Evolutionary conservation across 805 yeast genomes (phyloP), one percentile per base, ranked within the genome.

Genomic region (Lachancea mirantina): DNA sequence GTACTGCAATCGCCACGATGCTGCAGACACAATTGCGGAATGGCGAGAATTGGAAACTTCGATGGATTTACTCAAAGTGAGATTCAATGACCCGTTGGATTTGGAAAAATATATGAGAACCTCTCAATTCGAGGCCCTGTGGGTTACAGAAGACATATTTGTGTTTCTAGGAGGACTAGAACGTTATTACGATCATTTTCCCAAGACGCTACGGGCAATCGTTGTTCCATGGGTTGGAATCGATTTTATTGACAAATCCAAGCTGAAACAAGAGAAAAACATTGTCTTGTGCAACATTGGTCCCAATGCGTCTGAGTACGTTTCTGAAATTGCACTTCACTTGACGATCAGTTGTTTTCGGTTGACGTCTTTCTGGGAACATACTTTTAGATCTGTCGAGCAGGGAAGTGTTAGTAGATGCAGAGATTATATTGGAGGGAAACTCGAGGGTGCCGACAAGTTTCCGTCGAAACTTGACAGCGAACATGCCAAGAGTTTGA

Each of bases 271-370:
- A 14, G 61, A 57, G 20, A 62, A 67, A 22, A 69, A 68, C 9
- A 71, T 83, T 17, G 47, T 59, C 6, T 62, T 83, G 39, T 72
- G 82, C 39, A 78, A 83, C 48, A 76, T 76, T 35, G 71, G 83
- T 38, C 59, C 70, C 8, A 60, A 65, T 23, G 75, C 80, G 0
- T 73, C 82, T 1, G 72, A 65, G 24, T 78, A 81, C 10, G 94
- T 83, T 17, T 82, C 88, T 3, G 94, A 83, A 41, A 59, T 77
- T 37, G 89, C 78, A 3, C 57, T 80, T 27, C 68, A 61, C 47
- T 65, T 77, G 42, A 61, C 81, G 0, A 51, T 82, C 36, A 67
- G 74, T 23, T 68, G 75, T 14, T 78, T 78, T 60, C 65, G 92
- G 42, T 67, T 68, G 52, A 72, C 74, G 38, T 53, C 66, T 1